A percentile compares a stretch with the other conserved stretches of the same genome.
Evolutionary conservation across 139 green algal species (phyloP).

Genomic region (Tetraselmis chui): DNA sequence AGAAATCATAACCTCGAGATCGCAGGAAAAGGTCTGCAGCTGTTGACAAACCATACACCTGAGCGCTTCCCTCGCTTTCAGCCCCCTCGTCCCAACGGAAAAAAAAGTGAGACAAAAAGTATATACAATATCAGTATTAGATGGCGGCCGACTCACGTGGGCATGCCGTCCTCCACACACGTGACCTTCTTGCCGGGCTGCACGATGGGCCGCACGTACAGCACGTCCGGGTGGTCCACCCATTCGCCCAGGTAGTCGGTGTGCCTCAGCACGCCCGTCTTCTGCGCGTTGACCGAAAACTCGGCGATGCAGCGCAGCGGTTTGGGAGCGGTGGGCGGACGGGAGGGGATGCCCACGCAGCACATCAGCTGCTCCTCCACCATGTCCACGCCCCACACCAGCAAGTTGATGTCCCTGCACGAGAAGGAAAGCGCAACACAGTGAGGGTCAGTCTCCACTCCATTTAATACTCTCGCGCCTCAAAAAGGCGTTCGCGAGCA

Average conservation of each 20-base stretch:
- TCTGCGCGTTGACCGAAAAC: slow-evolving; percentile 73
- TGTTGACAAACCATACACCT: too few species aligned
- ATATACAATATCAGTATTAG: too few species aligned
- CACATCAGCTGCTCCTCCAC: slow-evolving; percentile 56
- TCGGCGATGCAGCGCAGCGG: slow-evolving; percentile 71
- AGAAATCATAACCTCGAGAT: neutral
- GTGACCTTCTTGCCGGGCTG: slow-evolving; percentile 30
- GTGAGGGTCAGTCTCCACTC: too few species aligned
- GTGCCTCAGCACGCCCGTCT: slow-evolving; percentile 10
- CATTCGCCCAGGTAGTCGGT: slow-evolving; percentile 53
- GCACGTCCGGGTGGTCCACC: slow-evolving; percentile 49
- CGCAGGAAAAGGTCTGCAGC: too few species aligned
- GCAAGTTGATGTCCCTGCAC: slow-evolving; percentile 38
- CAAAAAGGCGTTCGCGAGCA: too few species aligned
- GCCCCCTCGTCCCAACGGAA: too few species aligned
- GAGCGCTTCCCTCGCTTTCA: too few species aligned
- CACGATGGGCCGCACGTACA: slow-evolving; percentile 71
- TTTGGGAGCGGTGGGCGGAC: slow-evolving; percentile 47
- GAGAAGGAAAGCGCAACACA: too few species aligned
- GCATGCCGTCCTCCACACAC: slow-evolving; percentile 70
- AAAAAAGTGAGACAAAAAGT: too few species aligned
- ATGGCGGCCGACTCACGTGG: slow-evolving; percentile 76
- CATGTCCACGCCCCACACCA: slow-evolving; percentile 63
- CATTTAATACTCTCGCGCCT: too few species aligned
- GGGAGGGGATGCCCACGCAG: slow-evolving; percentile 71